Conservation (phyloP, 164 flowering plant genomes). For the Litsea cubeba region DNA sequence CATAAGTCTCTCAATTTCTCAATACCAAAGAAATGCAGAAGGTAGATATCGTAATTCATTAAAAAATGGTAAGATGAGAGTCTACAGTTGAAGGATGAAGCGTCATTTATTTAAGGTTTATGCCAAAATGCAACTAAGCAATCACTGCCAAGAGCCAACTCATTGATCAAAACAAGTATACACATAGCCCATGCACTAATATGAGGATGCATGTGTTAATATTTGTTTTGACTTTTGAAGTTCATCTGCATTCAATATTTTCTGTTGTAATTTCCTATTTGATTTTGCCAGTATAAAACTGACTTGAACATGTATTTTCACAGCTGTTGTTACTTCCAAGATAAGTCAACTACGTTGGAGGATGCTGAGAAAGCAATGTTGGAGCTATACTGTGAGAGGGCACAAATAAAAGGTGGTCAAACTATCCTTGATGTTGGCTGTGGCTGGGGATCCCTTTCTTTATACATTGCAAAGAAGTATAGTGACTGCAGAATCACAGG, state of each 20-base stretch:
- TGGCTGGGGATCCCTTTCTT: constrained; percentile 90
- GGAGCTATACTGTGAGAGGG: constrained; percentile 81
- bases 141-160: too few relatives aligned
- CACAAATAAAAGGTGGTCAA: constrained; percentile 79
- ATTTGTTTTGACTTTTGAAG: neutral
- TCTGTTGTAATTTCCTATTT: neutral
- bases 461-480: constrained; percentile 78
- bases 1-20: too few relatives aligned
- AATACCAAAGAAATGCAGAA: too few relatives aligned
- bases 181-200: too few relatives aligned
- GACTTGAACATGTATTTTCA: constrained; percentile 10
- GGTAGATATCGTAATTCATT: too few relatives aligned
- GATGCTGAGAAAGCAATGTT: constrained; percentile 93
- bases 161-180: too few relatives aligned
- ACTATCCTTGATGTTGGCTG: constrained; percentile 93
- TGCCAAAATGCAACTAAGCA: too few relatives aligned
- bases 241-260: neutral
- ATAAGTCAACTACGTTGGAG: constrained; percentile 56
- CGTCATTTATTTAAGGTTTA: too few relatives aligned
- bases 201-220: too few relatives aligned
- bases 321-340: constrained; percentile 82
- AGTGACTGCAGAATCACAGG: constrained; percentile 71
- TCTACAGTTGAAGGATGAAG: too few relatives aligned
- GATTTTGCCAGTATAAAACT: neutral
- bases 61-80: too few relatives aligned